Base-by-base conservation (phyloP, 2,329 filamentous ascomycete species). In the Colletotrichum liriopes region DNA sequence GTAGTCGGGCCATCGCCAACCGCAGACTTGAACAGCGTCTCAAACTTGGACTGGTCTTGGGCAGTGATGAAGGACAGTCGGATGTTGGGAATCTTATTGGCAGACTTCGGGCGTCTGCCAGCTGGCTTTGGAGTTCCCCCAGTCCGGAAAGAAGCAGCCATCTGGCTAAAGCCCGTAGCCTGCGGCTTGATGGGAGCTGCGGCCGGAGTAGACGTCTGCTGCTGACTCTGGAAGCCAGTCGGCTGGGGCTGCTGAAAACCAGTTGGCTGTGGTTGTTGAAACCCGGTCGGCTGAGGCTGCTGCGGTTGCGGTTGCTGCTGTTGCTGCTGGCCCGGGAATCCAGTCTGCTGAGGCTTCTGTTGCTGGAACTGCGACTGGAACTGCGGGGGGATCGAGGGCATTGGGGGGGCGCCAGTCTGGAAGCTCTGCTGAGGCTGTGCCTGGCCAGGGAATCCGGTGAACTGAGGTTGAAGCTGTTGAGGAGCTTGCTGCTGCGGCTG, bases 11-110 rank as follows among this genome's bases (percentile, higher is more conserved):
- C 90, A 76, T 95, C 92, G 43, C 95, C 94, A 45, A 96, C 94
- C 18, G 96, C 96, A 67, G 95, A 97, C 84, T 96, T 98, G 87
- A 99, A 99, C 52, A 99, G 85, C 69, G 96, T 96, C 86, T 99
- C 96, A 78, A 99, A 99, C 84, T 98, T 98, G 78, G 94, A 90
- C 83, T 99, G 96, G 80, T 99, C 96, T 78, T 93, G 91, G 35
- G 94, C 95, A 3, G 96, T 98, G 79, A 99, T 98, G 82, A 99
- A 99, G 3, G 95, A 98, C 73, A 99, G 85, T 61, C 96, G 90
- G 75, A 98, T 97, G 80, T 93, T 98, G 37, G 96, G 96, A 68
- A 99, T 98, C 84, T 93, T 96, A 77, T 89, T 92, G 16, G 88
- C 84, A 54, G 86, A 81, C 77, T 90, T 91, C 9, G 85, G 81